Percentiles rank a stretch among this genome's conserved stretches.
Evolutionary conservation across 78 protist genomes (phyloP).

Genomic region (Trichosphaerium sp.): DNA sequence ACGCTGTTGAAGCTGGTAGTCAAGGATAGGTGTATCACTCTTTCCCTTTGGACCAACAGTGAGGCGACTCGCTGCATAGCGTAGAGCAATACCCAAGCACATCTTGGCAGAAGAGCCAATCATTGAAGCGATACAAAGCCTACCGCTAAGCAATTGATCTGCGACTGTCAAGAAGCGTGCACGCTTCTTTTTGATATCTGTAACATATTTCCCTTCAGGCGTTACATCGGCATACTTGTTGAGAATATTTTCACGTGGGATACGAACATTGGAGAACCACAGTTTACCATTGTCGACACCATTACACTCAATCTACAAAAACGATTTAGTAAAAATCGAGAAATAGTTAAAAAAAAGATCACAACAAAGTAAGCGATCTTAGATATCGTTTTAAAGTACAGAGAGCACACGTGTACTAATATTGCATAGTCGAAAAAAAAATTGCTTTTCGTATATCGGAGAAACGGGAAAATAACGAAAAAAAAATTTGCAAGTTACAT

Average conservation of each 20-base stretch:
- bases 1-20: background rate
- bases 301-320: background rate
- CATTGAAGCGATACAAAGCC: constrained; percentile 25
- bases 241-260: constrained; percentile 56
- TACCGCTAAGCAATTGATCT: constrained; percentile 46
- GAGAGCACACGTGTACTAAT: too few relatives aligned
- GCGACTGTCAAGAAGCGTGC: constrained; percentile 42
- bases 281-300: constrained; percentile 63
- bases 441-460: background rate
- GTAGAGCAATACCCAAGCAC: background rate
- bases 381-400: too few relatives aligned
- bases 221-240: constrained; percentile 51
- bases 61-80: background rate
- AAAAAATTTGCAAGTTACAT: background rate
- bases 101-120: constrained; percentile 21
- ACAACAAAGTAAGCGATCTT: too few relatives aligned
- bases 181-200: constrained; percentile 16
- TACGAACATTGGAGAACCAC: constrained; percentile 50
- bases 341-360: too few relatives aligned
- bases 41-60: background rate
- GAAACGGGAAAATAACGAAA: background rate
- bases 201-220: constrained; percentile 27
- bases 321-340: too few relatives aligned
- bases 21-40: background rate
- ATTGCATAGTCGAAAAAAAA: too few relatives aligned